phyloP scores from a whole-genome alignment of 352 stramenopile species.

The Phytophthora kernoviae region DNA sequence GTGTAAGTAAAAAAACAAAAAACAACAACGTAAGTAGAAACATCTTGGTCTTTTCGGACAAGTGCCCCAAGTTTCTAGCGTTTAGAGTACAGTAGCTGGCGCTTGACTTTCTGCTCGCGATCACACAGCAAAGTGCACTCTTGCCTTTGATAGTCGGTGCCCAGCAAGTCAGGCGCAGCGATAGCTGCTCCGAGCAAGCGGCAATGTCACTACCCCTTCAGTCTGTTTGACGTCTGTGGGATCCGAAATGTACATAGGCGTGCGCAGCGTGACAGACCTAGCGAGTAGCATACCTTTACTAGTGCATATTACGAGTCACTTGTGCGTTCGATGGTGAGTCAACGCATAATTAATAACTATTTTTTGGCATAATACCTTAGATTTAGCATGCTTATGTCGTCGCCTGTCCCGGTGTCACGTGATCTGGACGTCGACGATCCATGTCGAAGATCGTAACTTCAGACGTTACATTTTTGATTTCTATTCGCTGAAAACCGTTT shows the following conservation, averaged over 20 bases:
- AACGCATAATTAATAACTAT: not conserved
- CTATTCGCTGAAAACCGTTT: not conserved
- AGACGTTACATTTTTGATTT: no score
- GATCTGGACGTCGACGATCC: not conserved
- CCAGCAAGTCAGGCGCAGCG: slow-evolving; percentile 15
- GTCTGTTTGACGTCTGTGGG: slow-evolving; percentile 1
- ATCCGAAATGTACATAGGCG: not conserved
- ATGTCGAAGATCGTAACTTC: not conserved
- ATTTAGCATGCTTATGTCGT: slow-evolving; percentile 5
- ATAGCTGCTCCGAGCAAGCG: slow-evolving; percentile 8
- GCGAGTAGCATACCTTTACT: not conserved
- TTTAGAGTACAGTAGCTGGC: no score
- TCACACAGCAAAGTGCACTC: slow-evolving; percentile 15
- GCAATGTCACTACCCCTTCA: not conserved
- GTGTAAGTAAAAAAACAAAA: slow-evolving; percentile 15
- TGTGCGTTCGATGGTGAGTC: no score
- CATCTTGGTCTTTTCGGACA: slow-evolving; percentile 5
- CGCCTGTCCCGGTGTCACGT: slow-evolving; percentile 7
- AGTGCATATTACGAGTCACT: not conserved
- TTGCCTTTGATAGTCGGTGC: slow-evolving; percentile 3
- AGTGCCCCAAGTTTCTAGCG: not conserved
- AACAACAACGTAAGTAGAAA: slow-evolving; percentile 1
- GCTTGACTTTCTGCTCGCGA: not conserved
- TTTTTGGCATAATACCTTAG: slow-evolving; percentile 7
- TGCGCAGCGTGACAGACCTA: not conserved